These are phyloP conservation scores for Glonium stellatum DNA, from an alignment of 495 filamentous ascomycete species.

Conservation along the genomic window DNA sequence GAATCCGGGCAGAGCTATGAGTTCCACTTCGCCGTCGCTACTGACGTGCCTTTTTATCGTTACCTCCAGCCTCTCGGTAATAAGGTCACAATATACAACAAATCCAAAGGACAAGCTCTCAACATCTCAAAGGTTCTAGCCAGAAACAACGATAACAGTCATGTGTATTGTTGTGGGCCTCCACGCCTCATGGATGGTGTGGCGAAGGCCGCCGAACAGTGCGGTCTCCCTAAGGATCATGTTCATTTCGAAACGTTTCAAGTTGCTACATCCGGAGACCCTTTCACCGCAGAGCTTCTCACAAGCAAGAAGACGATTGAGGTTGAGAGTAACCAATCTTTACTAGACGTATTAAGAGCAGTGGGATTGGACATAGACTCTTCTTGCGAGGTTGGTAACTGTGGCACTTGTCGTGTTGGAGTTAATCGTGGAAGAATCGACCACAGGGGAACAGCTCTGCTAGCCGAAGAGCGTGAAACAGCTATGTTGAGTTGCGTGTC, in stretches of 20 bases:
- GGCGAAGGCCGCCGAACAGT: conserved; percentile 30
- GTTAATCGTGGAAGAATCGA: too few species aligned
- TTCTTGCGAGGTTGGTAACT: conserved; percentile 54
- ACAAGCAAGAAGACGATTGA: conserved; percentile 31
- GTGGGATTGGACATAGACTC: conserved; percentile 42
- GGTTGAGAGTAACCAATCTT: conserved; percentile 35
- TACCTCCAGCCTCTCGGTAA: conserved; percentile 29
- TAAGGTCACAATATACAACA: conserved; percentile 43
- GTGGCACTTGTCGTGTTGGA: conserved; percentile 50
- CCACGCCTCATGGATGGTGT: conserved; percentile 45
- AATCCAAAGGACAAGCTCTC: conserved; percentile 42
- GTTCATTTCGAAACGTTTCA: conserved; percentile 53
- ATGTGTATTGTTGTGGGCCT: conserved; percentile 51
- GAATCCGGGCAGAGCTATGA: conserved; percentile 16
- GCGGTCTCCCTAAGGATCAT: conserved; percentile 39
- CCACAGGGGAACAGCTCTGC: too few species aligned
- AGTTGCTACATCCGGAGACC: conserved; percentile 46
- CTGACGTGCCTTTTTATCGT: conserved; percentile 15
- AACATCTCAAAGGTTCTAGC: conserved; percentile 40
- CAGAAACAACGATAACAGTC: conserved; percentile 41
- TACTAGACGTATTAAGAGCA: conserved; percentile 39
- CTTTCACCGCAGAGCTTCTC: conserved; percentile 47
- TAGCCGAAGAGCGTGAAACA: too few species aligned
- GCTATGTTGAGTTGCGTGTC: too few species aligned
- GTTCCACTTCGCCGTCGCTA: conserved; percentile 38